phyloP scores from a whole-genome alignment of 2,329 filamentous ascomycete species.

The Plenodomus tracheiphilus region DNA sequence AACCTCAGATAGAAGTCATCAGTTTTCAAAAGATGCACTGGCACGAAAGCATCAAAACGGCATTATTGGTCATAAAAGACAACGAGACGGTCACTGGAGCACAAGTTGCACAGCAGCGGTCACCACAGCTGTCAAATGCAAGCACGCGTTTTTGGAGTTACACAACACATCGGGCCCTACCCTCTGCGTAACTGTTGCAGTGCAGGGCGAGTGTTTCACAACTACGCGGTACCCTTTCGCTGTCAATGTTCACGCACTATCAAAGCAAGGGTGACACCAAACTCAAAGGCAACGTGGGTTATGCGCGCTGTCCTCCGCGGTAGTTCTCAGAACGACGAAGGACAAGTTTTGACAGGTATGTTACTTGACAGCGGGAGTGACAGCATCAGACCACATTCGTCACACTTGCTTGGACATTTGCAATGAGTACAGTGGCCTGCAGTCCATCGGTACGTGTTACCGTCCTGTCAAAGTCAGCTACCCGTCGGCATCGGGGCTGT shows the following conservation, averaged over 20 bases:
- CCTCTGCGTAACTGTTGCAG: constrained; percentile 35
- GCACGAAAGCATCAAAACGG: background rate
- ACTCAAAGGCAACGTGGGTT: constrained; percentile 33
- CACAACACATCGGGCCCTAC: constrained; percentile 28
- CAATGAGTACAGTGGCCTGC: constrained; percentile 9
- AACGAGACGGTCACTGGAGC: background rate
- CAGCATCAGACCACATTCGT: constrained; percentile 32
- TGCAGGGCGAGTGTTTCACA: constrained; percentile 36
- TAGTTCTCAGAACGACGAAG: constrained; percentile 24
- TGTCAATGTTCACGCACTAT: constrained; percentile 22
- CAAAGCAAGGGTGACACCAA: constrained; percentile 21
- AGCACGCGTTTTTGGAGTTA: constrained; percentile 29
- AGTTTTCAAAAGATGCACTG: too few species aligned
- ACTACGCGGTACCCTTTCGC: constrained; percentile 22
- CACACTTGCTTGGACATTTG: constrained; percentile 8
- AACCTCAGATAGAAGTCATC: background rate
- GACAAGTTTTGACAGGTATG: constrained; percentile 37
- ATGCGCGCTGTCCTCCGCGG: constrained; percentile 29
- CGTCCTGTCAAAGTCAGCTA: constrained; percentile 34
- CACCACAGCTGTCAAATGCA: constrained; percentile 35
- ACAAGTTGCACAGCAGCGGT: constrained; percentile 1
- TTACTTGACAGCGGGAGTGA: constrained; percentile 37
- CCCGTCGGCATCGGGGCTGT: constrained; percentile 20
- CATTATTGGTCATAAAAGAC: constrained; percentile 1
- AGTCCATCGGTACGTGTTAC: constrained; percentile 28